Percentiles rank a stretch among this genome's conserved stretches.
Conservation (phyloP, 2,329 filamentous ascomycete species). For the Macrophomina phaseolina region DNA sequence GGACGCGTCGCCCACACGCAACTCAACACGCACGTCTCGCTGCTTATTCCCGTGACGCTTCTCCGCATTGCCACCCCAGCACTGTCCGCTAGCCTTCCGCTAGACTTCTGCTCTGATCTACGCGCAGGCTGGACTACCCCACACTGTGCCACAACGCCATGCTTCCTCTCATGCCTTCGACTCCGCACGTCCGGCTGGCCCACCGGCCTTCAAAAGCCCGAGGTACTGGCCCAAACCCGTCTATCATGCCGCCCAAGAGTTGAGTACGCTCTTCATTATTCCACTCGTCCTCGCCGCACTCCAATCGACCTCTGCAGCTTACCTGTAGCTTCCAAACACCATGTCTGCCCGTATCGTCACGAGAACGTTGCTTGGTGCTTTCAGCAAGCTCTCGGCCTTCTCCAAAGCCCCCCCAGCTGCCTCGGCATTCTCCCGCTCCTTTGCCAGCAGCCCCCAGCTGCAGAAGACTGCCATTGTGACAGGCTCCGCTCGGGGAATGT, state of each 20-base stretch:
- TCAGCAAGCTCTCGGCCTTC: constrained; percentile 29
- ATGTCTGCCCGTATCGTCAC: constrained; percentile 33
- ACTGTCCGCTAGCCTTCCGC: not conserved
- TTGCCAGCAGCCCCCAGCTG: constrained; percentile 32
- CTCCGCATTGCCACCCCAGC: constrained; percentile 6
- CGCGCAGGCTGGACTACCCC: constrained; percentile 3
- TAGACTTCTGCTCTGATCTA: not conserved
- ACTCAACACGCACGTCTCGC: not conserved
- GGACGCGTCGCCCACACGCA: not conserved
- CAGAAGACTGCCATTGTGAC: constrained; percentile 46
- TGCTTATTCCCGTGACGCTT: not conserved
- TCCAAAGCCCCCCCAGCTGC: constrained; percentile 29
- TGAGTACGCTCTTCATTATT: not conserved
- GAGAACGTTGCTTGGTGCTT: constrained; percentile 34
- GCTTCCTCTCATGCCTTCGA: constrained; percentile 1
- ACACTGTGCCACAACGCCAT: constrained; percentile 15
- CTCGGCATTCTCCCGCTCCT: constrained; percentile 35
- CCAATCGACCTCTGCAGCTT: not conserved
- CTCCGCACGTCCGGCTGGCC: constrained; percentile 23
- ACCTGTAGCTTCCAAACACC: not conserved
- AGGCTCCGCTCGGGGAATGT: constrained; percentile 47
- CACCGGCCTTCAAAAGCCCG: not conserved
- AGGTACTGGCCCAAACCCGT: not conserved
- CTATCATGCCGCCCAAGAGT: not conserved
- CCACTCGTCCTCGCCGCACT: not conserved